Base-by-base conservation (phyloP, 306 rosid genomes). In the Castanospermum australe region DNA sequence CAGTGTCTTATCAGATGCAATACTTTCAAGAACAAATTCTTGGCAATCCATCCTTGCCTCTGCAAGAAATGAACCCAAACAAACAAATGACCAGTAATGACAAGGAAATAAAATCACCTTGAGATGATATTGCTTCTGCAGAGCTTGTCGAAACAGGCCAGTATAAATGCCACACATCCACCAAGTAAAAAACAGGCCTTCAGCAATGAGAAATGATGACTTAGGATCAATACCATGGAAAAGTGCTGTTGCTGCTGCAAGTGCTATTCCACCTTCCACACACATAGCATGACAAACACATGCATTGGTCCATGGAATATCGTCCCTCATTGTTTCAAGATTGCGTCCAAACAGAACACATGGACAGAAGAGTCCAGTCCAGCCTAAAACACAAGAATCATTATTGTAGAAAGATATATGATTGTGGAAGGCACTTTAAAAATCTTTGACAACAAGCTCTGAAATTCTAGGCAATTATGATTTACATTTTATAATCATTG, bases 151-250 rank as follows among this genome's bases (percentile, higher is more conserved):
- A 77, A 85, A 83, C 39, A 88, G 77, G 57, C 91, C 89, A 2
- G 89, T 85, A 55, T 85, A 88, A 35, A 88, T 88, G 81, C 86
- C 87, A 67, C 91, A 88, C 87, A 88, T 88, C 91, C 91, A 88
- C 91, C 89, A 88, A 47, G 86, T 78, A 60, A 88, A 88, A 20
- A 88, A 47, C 72, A 88, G 63, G 56, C 89, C 74, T 80, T 88
- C 89, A 1, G 25, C 64, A 64, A 88, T 83, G 80, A 88, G 91
- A 70, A 85, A 79, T 57, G 86, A 52, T 60, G 91, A 83, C 48
- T 83, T 42, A 2, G 91, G 91, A 80, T 88, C 91, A 47, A 88
- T 35, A 14, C 91, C 91, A 82, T 83, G 68, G n/a, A 85, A 32
- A 39, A 85, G n/a, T 14, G 82, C 76, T 62, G 80, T 82, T 8